Conservation (phyloP, 2,329 filamentous ascomycete species). For the Diplodia seriata region DNA sequence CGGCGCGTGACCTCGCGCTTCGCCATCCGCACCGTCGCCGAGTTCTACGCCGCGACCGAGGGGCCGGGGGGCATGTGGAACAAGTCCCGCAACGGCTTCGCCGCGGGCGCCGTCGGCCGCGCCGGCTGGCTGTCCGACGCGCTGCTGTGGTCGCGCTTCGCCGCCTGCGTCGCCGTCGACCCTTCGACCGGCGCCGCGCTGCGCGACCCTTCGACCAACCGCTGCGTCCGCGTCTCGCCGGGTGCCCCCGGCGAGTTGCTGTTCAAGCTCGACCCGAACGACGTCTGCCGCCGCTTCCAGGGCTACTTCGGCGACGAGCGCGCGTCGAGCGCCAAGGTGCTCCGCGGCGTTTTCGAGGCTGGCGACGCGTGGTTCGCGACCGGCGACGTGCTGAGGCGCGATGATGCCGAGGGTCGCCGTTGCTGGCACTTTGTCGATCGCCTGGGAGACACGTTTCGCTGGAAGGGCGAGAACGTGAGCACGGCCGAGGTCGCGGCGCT, state of each 20-base stretch:
- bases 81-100: constrained; percentile 16
- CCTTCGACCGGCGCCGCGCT: constrained; percentile 68
- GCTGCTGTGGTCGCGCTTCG: background rate
- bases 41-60: constrained; percentile 82
- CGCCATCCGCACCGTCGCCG: constrained; percentile 66
- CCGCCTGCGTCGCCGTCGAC: constrained; percentile 56
- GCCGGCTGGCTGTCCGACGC: constrained; percentile 16
- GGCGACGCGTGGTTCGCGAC: constrained; percentile 59
- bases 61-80: constrained; percentile 55
- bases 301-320: constrained; percentile 74
- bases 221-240: background rate
- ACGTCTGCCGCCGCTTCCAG: constrained; percentile 58
- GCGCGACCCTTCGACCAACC: constrained; percentile 52
- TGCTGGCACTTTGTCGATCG: constrained; percentile 58
- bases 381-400: constrained; percentile 55
- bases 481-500: constrained; percentile 57
- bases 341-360: constrained; percentile 54
- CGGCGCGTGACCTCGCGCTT: constrained; percentile 68
- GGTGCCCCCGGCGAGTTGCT: constrained; percentile 70
- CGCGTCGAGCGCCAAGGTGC: constrained; percentile 66
- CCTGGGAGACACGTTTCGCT: constrained; percentile 58
- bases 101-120: constrained; percentile 22
- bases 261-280: constrained; percentile 64
- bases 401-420: constrained; percentile 51
- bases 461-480: constrained; percentile 59